Evolutionary conservation across 2,329 filamentous ascomycete species (phyloP).

Genomic region (Neonectria sp.): DNA sequence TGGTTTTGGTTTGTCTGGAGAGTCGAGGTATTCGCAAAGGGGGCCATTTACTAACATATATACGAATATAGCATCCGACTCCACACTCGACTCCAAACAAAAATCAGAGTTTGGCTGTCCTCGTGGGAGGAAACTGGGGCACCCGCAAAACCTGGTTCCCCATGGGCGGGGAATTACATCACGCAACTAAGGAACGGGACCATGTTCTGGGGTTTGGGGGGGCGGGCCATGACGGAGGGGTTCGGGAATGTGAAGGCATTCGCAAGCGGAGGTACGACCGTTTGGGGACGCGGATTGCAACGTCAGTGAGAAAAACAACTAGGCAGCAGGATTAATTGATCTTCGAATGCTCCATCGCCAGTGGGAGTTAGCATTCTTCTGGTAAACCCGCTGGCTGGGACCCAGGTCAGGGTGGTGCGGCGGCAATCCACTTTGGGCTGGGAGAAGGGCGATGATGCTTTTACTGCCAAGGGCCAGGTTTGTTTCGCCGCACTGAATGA

Average conservation of each 20-base stretch:
- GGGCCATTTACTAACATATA: constrained; percentile 40
- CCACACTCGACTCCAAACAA: constrained; percentile 6
- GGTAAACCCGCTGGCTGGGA: no score
- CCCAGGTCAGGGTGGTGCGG: neutral
- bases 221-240: neutral
- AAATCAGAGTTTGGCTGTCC: constrained; percentile 6
- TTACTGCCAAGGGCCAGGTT: neutral
- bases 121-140: constrained; percentile 21
- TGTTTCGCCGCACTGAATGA: neutral
- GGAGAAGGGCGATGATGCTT: neutral
- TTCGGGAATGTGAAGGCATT: constrained; percentile 31
- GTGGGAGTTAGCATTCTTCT: constrained; percentile 21
- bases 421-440: neutral
- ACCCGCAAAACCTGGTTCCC: constrained; percentile 24
- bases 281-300: neutral
- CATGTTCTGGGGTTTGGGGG: constrained; percentile 19
- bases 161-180: constrained; percentile 23
- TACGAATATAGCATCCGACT: constrained; percentile 1
- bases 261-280: constrained; percentile 27
- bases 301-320: constrained; percentile 4
- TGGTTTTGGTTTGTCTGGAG: constrained; percentile 4
- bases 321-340: neutral
- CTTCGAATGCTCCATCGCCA: neutral
- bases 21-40: constrained; percentile 34
- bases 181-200: neutral